These are phyloP conservation scores for Yamadazyma kitorensis DNA, from an alignment of 805 yeast species.

Conservation along the genomic window DNA sequence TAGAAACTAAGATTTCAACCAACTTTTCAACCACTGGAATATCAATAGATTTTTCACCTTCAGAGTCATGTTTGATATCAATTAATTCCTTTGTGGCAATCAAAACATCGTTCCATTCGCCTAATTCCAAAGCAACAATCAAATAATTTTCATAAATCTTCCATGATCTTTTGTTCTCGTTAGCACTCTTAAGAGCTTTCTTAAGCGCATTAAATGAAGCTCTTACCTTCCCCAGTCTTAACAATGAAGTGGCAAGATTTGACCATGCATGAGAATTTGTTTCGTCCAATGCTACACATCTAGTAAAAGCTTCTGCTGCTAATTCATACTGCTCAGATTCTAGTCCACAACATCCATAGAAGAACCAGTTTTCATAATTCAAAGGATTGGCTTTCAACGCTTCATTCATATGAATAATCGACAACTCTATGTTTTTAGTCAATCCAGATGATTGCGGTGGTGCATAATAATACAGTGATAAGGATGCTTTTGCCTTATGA, in stretches of 20 bases:
- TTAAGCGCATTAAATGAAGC: slow-evolving; percentile 86
- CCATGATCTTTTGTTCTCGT: slow-evolving; percentile 72
- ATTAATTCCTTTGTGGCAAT: slow-evolving; percentile 67
- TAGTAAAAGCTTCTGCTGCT: slow-evolving; percentile 88
- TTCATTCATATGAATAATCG: slow-evolving; percentile 69
- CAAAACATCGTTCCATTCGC: slow-evolving; percentile 88
- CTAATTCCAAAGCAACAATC: slow-evolving; percentile 73
- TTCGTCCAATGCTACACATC: slow-evolving; percentile 85
- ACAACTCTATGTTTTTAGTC: slow-evolving; percentile 47
- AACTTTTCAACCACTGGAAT: slow-evolving; percentile 71
- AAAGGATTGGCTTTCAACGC: slow-evolving; percentile 72
- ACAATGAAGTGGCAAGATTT: slow-evolving; percentile 77
- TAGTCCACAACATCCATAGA: slow-evolving; percentile 87
- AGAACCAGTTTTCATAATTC: slow-evolving; percentile 80
- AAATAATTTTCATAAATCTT: slow-evolving; percentile 86
- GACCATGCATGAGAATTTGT: slow-evolving; percentile 85
- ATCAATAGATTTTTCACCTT: slow-evolving; percentile 68
- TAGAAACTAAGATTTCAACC: slow-evolving; percentile 57
- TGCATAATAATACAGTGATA: slow-evolving; percentile 67
- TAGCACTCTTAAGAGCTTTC: slow-evolving; percentile 70
- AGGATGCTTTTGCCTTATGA: slow-evolving; percentile 79
- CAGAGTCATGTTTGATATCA: slow-evolving; percentile 50
- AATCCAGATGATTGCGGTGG: slow-evolving; percentile 59
- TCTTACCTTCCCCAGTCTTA: slow-evolving; percentile 58
- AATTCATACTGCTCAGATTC: slow-evolving; percentile 67